Percentiles rank a stretch among this genome's conserved stretches.
Evolutionary conservation across 2,329 filamentous ascomycete genomes (phyloP).

Genomic region (Aspergillus oerlinghausenensis): DNA sequence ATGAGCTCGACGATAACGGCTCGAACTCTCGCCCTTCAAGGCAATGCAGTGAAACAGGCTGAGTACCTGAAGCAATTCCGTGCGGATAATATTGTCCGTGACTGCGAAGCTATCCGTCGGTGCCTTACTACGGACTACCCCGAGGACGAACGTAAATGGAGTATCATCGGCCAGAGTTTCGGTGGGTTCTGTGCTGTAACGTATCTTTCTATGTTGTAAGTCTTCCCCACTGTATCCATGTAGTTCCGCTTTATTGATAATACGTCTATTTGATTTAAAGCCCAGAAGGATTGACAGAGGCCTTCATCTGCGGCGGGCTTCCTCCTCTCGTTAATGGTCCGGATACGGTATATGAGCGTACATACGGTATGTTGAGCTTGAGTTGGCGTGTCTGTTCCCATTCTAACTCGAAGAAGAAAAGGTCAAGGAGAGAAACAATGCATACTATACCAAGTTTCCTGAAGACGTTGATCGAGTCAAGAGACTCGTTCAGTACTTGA

Average conservation of each 20-base stretch:
- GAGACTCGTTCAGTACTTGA: conserved; percentile 61
- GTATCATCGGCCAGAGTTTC: conserved; percentile 84
- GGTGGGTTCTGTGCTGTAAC: conserved; percentile 81
- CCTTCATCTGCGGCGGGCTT: conserved; percentile 79
- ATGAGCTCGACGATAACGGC: conserved; percentile 76
- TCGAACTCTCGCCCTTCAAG: conserved; percentile 62
- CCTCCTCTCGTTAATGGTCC: conserved; percentile 68
- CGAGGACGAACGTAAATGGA: conserved; percentile 71
- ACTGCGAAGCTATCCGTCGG: conserved; percentile 79
- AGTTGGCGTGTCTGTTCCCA: background rate
- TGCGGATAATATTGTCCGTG: conserved; percentile 83
- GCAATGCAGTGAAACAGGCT: conserved; percentile 63
- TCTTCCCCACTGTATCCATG: conserved; percentile 3
- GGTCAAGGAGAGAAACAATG: conserved; percentile 66
- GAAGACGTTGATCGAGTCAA: conserved; percentile 69
- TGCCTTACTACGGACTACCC: conserved; percentile 67
- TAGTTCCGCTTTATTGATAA: background rate
- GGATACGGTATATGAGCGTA: conserved; percentile 69
- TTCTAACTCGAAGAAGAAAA: conserved; percentile 43
- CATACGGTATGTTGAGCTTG: conserved; percentile 48
- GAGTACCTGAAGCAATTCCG: conserved; percentile 80
- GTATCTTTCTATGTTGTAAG: conserved; percentile 71
- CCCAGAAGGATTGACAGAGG: conserved; percentile 73
- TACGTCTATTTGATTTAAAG: conserved; percentile 23
- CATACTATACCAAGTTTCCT: conserved; percentile 81